phyloP scores from a whole-genome alignment of 441 rosid species.

The Arabidopsis hybrid region DNA sequence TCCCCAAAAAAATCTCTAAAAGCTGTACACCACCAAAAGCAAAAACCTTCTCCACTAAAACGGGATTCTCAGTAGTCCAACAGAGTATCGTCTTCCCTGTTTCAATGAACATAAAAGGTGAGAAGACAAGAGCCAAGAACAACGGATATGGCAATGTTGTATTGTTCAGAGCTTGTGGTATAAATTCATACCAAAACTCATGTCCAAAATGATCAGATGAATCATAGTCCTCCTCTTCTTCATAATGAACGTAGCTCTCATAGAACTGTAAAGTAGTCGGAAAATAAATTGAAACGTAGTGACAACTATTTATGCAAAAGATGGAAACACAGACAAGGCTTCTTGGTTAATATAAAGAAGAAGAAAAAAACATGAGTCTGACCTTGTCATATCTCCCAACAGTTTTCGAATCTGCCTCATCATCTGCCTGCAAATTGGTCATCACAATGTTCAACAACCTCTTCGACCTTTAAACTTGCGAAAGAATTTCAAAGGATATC shows the following conservation, averaged over 20 bases:
- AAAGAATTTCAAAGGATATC: background rate
- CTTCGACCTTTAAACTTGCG: conserved; percentile 28
- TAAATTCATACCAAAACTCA: conserved; percentile 33
- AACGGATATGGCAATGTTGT: background rate
- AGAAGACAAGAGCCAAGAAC: conserved; percentile 29
- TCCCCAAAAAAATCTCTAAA: conserved; percentile 11
- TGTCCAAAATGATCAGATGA: conserved; percentile 39
- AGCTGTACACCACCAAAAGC: conserved; percentile 18
- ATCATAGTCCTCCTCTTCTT: conserved; percentile 35
- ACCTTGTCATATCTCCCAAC: conserved; percentile 65
- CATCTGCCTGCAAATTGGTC: conserved; percentile 54
- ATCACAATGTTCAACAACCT: conserved; percentile 26
- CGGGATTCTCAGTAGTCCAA: conserved; percentile 13
- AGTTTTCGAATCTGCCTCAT: conserved; percentile 67
- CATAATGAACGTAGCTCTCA: conserved; percentile 35
- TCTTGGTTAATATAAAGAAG: background rate
- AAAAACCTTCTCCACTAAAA: conserved; percentile 2
- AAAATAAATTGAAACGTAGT: conserved; percentile 5
- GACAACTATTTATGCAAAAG: background rate
- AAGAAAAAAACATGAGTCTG: conserved; percentile 7
- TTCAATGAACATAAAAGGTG: conserved; percentile 22
- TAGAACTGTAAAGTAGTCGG: conserved; percentile 42
- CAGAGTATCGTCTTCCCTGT: conserved; percentile 38
- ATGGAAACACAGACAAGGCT: background rate
- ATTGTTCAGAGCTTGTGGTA: conserved; percentile 16